These are phyloP conservation scores for Penicillium silybi DNA, from an alignment of 495 filamentous ascomycete genomes.

Conservation along the genomic window DNA sequence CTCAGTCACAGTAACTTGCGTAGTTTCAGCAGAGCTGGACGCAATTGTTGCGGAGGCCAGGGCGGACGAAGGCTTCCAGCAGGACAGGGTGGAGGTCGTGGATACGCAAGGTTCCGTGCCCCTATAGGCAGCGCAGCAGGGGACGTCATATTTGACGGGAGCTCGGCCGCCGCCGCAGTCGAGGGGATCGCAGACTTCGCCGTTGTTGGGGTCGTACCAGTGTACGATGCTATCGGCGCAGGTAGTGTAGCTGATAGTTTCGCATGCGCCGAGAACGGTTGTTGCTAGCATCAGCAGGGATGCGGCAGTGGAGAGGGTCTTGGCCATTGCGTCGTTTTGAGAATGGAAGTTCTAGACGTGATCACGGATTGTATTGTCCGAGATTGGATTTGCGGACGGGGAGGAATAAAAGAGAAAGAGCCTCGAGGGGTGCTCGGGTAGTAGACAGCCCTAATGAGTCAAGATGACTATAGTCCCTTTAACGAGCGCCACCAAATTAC, in stretches of 20 bases:
- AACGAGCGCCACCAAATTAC: neutral
- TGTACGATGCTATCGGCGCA: conserved; percentile 37
- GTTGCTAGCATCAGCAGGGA: conserved; percentile 15
- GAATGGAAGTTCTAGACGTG: neutral
- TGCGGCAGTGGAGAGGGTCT: conserved; percentile 7
- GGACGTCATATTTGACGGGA: conserved; percentile 52
- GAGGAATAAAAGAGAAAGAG: neutral
- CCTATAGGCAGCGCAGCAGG: conserved; percentile 51
- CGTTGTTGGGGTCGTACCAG: conserved; percentile 49
- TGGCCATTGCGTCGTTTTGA: conserved; percentile 2
- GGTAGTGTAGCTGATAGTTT: conserved; percentile 16
- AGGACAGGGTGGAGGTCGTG: conserved; percentile 41
- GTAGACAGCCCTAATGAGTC: neutral
- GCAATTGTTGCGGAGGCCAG: conserved; percentile 1
- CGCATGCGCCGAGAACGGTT: conserved; percentile 12
- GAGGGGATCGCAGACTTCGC: conserved; percentile 51
- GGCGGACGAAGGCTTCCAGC: conserved; percentile 15
- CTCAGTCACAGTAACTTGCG: neutral
- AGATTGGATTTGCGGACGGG: neutral
- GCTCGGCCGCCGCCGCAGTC: conserved; percentile 59
- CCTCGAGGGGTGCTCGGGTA: neutral
- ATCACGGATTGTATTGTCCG: neutral
- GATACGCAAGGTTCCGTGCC: conserved; percentile 37
- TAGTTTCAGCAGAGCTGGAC: conserved; percentile 1
- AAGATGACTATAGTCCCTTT: neutral